Conservation (phyloP, 2,329 filamentous ascomycete species). For the Fusarium begoniae region DNA sequence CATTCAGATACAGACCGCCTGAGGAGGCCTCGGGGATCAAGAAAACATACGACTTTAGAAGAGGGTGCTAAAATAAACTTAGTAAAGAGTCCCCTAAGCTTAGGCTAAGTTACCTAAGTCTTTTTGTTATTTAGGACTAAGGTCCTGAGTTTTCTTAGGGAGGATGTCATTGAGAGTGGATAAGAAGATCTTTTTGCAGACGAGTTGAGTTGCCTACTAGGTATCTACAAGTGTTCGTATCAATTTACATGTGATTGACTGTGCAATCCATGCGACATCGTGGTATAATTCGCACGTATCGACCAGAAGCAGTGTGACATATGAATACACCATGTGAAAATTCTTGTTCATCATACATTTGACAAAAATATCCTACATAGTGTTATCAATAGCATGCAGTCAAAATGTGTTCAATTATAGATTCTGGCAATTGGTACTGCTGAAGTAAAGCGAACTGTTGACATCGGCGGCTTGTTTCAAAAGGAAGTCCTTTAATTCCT, state of each 20-base stretch:
- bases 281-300: neutral
- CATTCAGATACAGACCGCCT: neutral
- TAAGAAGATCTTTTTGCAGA: neutral
- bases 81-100: too few relatives aligned
- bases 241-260: neutral
- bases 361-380: too few relatives aligned
- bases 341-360: neutral
- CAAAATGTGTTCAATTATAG: too few relatives aligned
- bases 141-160: too few relatives aligned
- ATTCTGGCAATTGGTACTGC: neutral
- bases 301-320: neutral
- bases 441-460: neutral
- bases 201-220: neutral
- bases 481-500: too few relatives aligned
- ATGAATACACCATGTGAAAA: neutral
- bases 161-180: too few relatives aligned
- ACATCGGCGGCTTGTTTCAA: neutral
- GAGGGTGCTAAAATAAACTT: too few relatives aligned
- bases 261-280: neutral
- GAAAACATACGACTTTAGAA: too few relatives aligned
- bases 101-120: too few relatives aligned
- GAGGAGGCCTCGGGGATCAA: too few relatives aligned
- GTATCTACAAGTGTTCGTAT: neutral
- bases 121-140: too few relatives aligned
- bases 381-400: neutral